Base-by-base conservation (phyloP, 257 asterid genomes). In the Cruciata laevipes region DNA sequence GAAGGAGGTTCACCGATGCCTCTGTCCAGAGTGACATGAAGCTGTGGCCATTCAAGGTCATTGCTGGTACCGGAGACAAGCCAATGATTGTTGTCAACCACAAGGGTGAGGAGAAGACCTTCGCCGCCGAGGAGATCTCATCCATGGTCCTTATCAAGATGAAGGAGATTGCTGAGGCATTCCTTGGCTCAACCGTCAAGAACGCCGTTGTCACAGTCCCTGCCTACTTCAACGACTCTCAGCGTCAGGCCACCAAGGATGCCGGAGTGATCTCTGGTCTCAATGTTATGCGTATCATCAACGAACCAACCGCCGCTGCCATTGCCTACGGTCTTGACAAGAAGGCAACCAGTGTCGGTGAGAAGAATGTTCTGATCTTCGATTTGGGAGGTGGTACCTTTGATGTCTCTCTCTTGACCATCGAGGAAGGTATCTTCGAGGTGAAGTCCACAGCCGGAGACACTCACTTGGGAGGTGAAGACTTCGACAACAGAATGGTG, bases 401-500 rank as follows among this genome's bases (percentile, higher is more conserved):
- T 37, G 80, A 79, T 76, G 83, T 79, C 4, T 79, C 83, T 11
- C 75, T 79, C 32, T 78, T 79, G 18, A 79, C 80, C 7, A 79
- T 79, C 31, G 83, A 79, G 40, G 83, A 79, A 63, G 83, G 83
- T 18, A 79, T 79, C 20, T 79, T 73, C 37, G 77, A 79, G 65
- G 83, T 79, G 40, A 79, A 79, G 55, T 73, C 83, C 37, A 79
- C 83, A 5, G 83, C 83, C 13, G 83, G 83, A 32, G 83, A 79
- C 56, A 79, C 83, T 60, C 80, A 79, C 52, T 72, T 79, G 57
- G 84, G 84, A 37, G 81, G 84, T 63, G 84, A 80, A 61, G 81
- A 80, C 47, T 75, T 75, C 20, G 96, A 89, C 75, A 89, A 86
- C 74, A 74, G 95, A 55, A 80, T 89, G 96, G 95, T 89, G 52